These are phyloP conservation scores for Tuber aestivum DNA, from an alignment of 495 filamentous ascomycete species.

Conservation along the genomic window DNA sequence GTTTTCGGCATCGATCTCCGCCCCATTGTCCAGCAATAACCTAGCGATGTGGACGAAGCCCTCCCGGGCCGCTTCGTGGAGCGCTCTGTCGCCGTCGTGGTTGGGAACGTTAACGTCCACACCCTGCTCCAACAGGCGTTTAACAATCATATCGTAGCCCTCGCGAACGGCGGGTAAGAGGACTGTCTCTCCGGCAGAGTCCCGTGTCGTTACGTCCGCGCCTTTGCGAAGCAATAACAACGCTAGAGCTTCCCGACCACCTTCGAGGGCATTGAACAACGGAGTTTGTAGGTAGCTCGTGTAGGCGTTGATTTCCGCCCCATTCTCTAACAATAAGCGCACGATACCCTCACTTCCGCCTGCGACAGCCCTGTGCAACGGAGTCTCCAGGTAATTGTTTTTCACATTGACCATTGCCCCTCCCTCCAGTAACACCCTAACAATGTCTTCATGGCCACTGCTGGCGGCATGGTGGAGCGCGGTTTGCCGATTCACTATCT, in stretches of 20 bases:
- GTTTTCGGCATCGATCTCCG: constrained; percentile 2
- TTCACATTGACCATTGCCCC: constrained; percentile 1
- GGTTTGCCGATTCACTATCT: background rate
- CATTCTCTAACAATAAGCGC: constrained; percentile 5
- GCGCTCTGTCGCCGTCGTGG: background rate
- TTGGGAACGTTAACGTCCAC: background rate
- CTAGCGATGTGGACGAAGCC: background rate
- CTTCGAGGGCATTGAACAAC: constrained; percentile 4
- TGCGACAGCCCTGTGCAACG: constrained; percentile 2
- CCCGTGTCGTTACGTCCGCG: constrained; percentile 21
- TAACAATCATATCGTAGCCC: background rate
- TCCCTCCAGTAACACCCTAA: constrained; percentile 5
- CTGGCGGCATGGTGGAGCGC: background rate
- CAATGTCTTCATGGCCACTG: background rate
- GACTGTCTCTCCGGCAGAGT: constrained; percentile 34
- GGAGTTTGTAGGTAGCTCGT: constrained; percentile 1
- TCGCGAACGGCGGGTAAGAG: constrained; percentile 34
- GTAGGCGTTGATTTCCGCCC: background rate
- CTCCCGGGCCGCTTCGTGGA: constrained; percentile 1
- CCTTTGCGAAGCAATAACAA: constrained; percentile 10
- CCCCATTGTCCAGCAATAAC: background rate
- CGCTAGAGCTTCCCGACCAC: background rate
- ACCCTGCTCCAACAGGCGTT: background rate
- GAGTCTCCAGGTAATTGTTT: background rate
- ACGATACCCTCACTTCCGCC: background rate